A percentile compares a stretch with the other conserved stretches of the same genome.
Conservation (phyloP, 805 yeast species). For the Starmerella vaccinii region DNA sequence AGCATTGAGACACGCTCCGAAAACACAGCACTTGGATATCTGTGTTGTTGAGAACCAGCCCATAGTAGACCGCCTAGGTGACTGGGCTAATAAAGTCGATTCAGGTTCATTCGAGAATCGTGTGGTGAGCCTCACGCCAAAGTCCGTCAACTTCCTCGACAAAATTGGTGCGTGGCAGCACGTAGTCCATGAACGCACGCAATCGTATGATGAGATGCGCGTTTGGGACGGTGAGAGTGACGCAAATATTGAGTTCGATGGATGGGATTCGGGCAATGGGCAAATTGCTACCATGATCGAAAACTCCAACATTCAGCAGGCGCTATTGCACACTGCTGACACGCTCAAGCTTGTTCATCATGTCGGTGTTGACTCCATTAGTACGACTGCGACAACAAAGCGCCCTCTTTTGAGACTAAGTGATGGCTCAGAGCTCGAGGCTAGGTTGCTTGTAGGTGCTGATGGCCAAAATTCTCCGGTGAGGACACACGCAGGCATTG, state of each 20-base stretch:
- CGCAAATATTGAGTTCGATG: slow-evolving; percentile 62
- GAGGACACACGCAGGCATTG: slow-evolving; percentile 66
- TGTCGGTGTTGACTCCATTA: slow-evolving; percentile 35
- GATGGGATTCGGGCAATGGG: slow-evolving; percentile 33
- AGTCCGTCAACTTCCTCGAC: slow-evolving; percentile 54
- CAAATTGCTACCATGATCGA: slow-evolving; percentile 78
- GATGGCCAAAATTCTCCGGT: slow-evolving; percentile 96
- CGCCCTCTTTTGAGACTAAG: slow-evolving; percentile 73
- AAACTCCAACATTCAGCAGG: slow-evolving; percentile 70
- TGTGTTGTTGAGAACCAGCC: slow-evolving; percentile 66
- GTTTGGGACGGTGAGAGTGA: slow-evolving; percentile 79
- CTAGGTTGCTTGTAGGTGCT: slow-evolving; percentile 82
- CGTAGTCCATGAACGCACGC: slow-evolving; percentile 58
- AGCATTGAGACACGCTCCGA: slow-evolving; percentile 57
- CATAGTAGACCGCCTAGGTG: slow-evolving; percentile 39
- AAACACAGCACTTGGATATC: slow-evolving; percentile 49
- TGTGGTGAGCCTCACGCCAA: slow-evolving; percentile 78
- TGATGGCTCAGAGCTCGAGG: slow-evolving; percentile 51
- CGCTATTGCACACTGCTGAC: slow-evolving; percentile 32
- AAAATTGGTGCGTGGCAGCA: slow-evolving; percentile 68
- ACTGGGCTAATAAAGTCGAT: slow-evolving; percentile 36
- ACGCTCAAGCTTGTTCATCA: slow-evolving; percentile 26
- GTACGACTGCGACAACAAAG: not conserved
- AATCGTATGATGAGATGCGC: slow-evolving; percentile 67
- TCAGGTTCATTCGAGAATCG: slow-evolving; percentile 57